Percentiles rank a stretch among this genome's conserved stretches.
These are phyloP conservation scores for Camellia oleifera DNA, from an alignment of 179 eudicot species.

Conservation along the genomic window DNA sequence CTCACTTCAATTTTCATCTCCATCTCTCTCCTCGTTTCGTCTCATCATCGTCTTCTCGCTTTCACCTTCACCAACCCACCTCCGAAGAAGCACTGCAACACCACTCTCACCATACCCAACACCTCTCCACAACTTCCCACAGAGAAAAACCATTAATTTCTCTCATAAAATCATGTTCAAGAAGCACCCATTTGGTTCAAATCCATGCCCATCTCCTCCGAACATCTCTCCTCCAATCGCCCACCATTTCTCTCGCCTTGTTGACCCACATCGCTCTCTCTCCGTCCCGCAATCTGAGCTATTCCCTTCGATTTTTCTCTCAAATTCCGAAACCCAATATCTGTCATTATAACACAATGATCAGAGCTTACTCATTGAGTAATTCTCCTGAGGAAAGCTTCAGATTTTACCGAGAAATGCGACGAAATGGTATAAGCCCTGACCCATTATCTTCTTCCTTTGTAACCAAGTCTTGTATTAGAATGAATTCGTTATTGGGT, in stretches of 20 bases:
- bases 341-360: slow-evolving; percentile 50
- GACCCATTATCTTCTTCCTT: slow-evolving; percentile 40
- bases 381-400: slow-evolving; percentile 34
- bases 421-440: slow-evolving; percentile 25
- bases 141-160: slow-evolving; percentile 28
- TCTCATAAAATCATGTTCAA: slow-evolving; percentile 46
- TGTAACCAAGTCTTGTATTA: slow-evolving; percentile 43
- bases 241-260: slow-evolving; percentile 40
- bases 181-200: slow-evolving; percentile 43
- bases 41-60: slow-evolving; percentile 13
- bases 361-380: slow-evolving; percentile 42
- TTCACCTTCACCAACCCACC: not conserved
- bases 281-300: slow-evolving; percentile 22
- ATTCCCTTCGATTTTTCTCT: slow-evolving; percentile 38
- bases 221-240: slow-evolving; percentile 29
- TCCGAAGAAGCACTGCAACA: not conserved
- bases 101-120: not conserved
- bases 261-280: slow-evolving; percentile 30
- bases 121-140: slow-evolving; percentile 5
- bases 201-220: slow-evolving; percentile 57
- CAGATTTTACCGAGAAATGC: slow-evolving; percentile 32
- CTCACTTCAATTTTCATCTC: not conserved
- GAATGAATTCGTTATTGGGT: slow-evolving; percentile 28
- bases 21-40: slow-evolving; percentile 8
- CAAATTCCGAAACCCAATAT: slow-evolving; percentile 37